Evolutionary conservation across 1,284 basidiomycete species (phyloP).

Genomic region (Ustilago hordei): DNA sequence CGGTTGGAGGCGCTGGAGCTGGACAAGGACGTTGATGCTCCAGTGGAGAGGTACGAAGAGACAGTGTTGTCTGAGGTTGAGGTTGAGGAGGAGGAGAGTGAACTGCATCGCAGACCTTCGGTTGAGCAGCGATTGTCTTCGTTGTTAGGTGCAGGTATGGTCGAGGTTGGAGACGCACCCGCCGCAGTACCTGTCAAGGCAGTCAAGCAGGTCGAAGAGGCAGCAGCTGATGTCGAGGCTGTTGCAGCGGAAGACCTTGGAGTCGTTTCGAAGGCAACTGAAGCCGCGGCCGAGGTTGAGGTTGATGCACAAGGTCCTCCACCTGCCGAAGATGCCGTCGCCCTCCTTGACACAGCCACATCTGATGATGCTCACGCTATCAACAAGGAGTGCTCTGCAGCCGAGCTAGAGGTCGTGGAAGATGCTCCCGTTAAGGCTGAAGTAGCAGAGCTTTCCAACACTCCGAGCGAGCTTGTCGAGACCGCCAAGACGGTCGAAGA

Average conservation of each 20-base stretch:
- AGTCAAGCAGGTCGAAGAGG: neutral
- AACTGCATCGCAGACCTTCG: conserved; percentile 11
- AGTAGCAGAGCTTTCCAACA: neutral
- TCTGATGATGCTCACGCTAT: neutral
- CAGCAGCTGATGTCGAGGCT: neutral
- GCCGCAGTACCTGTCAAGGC: neutral
- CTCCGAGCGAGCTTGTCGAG: neutral
- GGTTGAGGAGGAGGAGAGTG: conserved; percentile 3
- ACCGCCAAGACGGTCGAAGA: neutral
- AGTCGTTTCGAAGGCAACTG: neutral
- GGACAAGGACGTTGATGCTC: conserved; percentile 12
- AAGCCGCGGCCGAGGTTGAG: neutral
- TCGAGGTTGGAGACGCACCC: neutral
- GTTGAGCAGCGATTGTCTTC: conserved; percentile 33
- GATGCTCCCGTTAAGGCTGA: neutral
- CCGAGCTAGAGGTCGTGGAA: neutral
- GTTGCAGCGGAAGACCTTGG: neutral
- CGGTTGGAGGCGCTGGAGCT: conserved; percentile 12
- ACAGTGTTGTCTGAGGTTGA: conserved; percentile 7
- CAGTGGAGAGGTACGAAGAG: conserved; percentile 21
- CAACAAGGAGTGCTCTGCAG: neutral
- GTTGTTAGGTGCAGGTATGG: conserved; percentile 12
- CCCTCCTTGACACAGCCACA: neutral
- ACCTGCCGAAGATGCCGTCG: neutral
- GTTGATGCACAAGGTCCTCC: neutral